A percentile compares a stretch with the other conserved stretches of the same genome.
Evolutionary conservation across 805 yeast species (phyloP).

Genomic region (Ogataea glucozyma): DNA sequence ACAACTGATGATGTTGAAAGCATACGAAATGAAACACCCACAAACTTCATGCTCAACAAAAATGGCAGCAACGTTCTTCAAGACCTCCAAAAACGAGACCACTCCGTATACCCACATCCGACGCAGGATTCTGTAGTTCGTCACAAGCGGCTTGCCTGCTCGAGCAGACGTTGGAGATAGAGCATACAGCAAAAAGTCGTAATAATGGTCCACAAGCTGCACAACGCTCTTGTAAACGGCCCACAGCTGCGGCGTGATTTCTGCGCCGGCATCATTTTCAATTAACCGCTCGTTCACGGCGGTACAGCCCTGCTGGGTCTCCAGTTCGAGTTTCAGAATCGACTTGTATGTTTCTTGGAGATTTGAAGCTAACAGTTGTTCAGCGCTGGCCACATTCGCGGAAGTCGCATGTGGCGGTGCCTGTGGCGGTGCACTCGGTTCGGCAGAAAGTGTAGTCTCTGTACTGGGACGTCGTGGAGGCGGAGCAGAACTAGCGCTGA

Average conservation of each 20-base stretch:
- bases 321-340: constrained; percentile 66
- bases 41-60: constrained; percentile 76
- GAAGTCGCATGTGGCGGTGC: too few species aligned
- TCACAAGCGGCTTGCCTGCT: constrained; percentile 76
- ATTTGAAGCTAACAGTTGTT: constrained; percentile 65
- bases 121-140: constrained; percentile 74
- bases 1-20: constrained; percentile 60
- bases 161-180: constrained; percentile 64
- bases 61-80: constrained; percentile 70
- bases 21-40: constrained; percentile 70
- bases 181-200: constrained; percentile 71
- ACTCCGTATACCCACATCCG: constrained; percentile 86
- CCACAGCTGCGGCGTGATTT: constrained; percentile 65
- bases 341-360: constrained; percentile 73
- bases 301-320: constrained; percentile 68
- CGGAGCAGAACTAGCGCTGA: background rate
- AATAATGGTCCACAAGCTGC: constrained; percentile 66
- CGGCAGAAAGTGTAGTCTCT: constrained; percentile 22
- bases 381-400: constrained; percentile 57
- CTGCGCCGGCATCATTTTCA: constrained; percentile 47
- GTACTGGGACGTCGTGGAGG: constrained; percentile 27
- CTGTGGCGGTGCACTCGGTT: constrained; percentile 21
- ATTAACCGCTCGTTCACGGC: constrained; percentile 53
- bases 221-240: constrained; percentile 67
- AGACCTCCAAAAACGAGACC: constrained; percentile 74